These are phyloP conservation scores for Betula pendula DNA, from an alignment of 306 rosid species.

Conservation along the genomic window DNA sequence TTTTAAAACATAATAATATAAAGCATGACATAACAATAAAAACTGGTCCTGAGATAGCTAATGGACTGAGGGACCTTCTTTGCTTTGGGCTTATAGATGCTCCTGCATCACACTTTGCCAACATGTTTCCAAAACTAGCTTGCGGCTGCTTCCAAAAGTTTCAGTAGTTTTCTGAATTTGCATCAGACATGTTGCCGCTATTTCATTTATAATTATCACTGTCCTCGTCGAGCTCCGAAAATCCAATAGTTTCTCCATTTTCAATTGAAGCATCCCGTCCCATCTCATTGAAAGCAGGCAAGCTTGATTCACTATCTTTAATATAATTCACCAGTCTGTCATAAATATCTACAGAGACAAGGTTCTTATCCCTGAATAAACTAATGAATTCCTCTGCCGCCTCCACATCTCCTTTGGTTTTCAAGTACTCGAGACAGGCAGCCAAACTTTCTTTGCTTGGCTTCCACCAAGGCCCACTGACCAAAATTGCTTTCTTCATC, in stretches of 20 bases:
- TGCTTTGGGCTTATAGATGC: no score
- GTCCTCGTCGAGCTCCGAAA: neutral
- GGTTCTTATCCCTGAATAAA: slow-evolving; percentile 11
- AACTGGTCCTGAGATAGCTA: no score
- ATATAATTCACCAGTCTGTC: slow-evolving; percentile 20
- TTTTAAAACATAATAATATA: no score
- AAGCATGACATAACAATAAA: no score
- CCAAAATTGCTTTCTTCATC: slow-evolving; percentile 17
- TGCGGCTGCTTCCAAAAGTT: neutral
- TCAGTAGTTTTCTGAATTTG: neutral
- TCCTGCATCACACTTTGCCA: neutral
- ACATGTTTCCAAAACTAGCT: neutral
- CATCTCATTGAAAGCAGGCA: neutral
- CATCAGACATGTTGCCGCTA: neutral
- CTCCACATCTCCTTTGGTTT: slow-evolving; percentile 16
- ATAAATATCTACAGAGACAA: neutral
- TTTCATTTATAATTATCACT: neutral
- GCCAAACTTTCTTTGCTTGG: slow-evolving; percentile 16
- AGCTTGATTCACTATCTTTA: slow-evolving; percentile 6
- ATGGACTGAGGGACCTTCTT: no score
- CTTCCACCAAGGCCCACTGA: slow-evolving; percentile 10
- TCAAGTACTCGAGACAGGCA: slow-evolving; percentile 22
- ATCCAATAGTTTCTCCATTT: slow-evolving; percentile 14
- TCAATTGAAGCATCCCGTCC: neutral
- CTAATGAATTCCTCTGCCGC: slow-evolving; percentile 24